These are phyloP conservation scores for Eucalyptus virginea DNA, from an alignment of 345 rosid species.

Conservation along the genomic window DNA sequence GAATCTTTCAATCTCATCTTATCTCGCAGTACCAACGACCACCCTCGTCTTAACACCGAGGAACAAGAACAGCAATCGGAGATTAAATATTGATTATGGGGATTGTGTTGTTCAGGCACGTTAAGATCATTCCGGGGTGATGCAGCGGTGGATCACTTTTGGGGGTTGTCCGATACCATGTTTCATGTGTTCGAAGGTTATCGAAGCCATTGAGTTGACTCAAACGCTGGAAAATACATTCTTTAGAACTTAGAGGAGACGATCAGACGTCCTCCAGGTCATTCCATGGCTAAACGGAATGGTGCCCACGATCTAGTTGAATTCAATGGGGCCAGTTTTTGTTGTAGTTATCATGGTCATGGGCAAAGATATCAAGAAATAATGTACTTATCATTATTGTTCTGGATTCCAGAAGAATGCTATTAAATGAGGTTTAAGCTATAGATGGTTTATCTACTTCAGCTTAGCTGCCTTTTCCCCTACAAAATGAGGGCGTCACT, in stretches of 20 bases:
- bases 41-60: neutral
- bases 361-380: neutral
- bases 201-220: neutral
- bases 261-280: neutral
- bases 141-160: neutral
- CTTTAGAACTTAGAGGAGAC: neutral
- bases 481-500: neutral
- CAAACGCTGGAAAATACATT: neutral
- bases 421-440: neutral
- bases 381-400: neutral
- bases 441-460: neutral
- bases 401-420: neutral
- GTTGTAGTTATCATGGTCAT: neutral
- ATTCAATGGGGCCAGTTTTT: neutral
- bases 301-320: neutral
- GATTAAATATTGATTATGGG: neutral
- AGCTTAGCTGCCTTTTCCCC: neutral
- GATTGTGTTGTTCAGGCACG: neutral
- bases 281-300: neutral
- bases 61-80: neutral
- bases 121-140: neutral
- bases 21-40: neutral
- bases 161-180: neutral
- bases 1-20: neutral
- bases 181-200: neutral